Conservation (phyloP, 2,329 filamentous ascomycete genomes). For the Sporothrix pseudoabietina region DNA sequence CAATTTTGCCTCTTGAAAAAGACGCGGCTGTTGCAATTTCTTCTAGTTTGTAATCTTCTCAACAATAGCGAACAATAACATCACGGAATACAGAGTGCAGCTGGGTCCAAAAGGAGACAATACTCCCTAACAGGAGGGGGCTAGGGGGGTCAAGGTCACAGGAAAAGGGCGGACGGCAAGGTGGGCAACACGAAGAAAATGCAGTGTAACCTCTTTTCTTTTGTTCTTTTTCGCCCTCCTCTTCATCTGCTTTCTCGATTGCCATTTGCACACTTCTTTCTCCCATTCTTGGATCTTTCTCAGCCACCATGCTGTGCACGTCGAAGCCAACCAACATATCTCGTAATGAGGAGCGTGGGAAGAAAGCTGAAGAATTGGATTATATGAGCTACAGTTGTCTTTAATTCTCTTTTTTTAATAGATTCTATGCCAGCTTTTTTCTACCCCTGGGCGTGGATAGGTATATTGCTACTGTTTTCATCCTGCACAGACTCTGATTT, state of each 20-base stretch:
- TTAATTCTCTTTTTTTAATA: neutral
- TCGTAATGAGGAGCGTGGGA: neutral
- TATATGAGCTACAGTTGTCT: neutral
- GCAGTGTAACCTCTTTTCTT: neutral
- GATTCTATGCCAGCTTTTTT: neutral
- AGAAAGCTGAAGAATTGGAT: neutral
- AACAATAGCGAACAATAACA: neutral
- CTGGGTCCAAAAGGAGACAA: neutral
- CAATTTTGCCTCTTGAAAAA: too few relatives aligned
- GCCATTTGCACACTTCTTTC: neutral
- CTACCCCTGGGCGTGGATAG: too few relatives aligned
- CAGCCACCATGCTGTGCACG: neutral
- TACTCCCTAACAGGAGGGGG: neutral
- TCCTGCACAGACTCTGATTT: too few relatives aligned
- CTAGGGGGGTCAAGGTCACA: neutral
- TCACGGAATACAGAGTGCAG: neutral
- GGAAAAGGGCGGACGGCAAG: neutral
- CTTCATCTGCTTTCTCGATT: neutral
- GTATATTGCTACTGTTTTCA: too few relatives aligned
- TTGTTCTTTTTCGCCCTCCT: neutral
- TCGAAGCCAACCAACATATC: neutral
- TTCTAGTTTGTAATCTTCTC: too few relatives aligned
- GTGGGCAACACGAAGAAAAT: conserved; percentile 8
- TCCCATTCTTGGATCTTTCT: neutral
- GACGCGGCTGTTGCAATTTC: too few relatives aligned